Base-by-base conservation (phyloP, 2,329 filamentous ascomycete genomes). In the Cercospora sp. region DNA sequence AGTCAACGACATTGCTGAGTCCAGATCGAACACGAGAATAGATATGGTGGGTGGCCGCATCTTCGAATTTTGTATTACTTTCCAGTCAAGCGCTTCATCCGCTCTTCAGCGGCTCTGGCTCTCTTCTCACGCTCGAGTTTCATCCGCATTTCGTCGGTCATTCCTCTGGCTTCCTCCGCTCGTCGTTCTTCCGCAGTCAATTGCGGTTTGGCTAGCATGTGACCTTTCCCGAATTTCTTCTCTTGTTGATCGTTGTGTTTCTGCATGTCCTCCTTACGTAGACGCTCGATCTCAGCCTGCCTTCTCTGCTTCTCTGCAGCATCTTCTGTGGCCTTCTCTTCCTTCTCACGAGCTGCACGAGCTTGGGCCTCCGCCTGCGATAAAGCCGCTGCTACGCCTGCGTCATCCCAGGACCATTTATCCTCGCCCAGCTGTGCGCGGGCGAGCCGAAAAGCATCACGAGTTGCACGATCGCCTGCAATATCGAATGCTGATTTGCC, bases 381-480 rank as follows among this genome's bases (percentile, higher is more conserved):
- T 59, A 99, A 82, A 0, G 90, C 82, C 0, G 89, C 75, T 0
- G 94, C 93, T 0, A 99, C 88, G 28, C 87, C 87, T 1, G 93
- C 90, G 0, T 81, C 83, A 3, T 91, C 88, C 95, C 95, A 99
- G 72, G 92, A 82, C 88, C 90, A 97, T 18, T 83, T 86, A 0
- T 78, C 78, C 77, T 97, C 93, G 16, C 93, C 94, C 1, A 97
- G 84, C 75, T 96, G 91, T 33, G 88, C 86, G 6, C 95, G 90
- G 3, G 93, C 93, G 2, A 97, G 88, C 1, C 95, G 91, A 81
- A 99, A 99, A 0, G 94, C 92, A 76, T 98, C 94, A 1, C 94
- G 88, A 0, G 94, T 97, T 2, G 89, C 81, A 4, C 93, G 88
- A 77, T 98, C 93, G 51, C 94, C 93, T 0, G 92, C 89, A 1